Evolutionary conservation across 1,284 basidiomycete species (phyloP), one percentile per base, ranked within the genome.

Genomic region (Melanopsichium pennsylvanicum): DNA sequence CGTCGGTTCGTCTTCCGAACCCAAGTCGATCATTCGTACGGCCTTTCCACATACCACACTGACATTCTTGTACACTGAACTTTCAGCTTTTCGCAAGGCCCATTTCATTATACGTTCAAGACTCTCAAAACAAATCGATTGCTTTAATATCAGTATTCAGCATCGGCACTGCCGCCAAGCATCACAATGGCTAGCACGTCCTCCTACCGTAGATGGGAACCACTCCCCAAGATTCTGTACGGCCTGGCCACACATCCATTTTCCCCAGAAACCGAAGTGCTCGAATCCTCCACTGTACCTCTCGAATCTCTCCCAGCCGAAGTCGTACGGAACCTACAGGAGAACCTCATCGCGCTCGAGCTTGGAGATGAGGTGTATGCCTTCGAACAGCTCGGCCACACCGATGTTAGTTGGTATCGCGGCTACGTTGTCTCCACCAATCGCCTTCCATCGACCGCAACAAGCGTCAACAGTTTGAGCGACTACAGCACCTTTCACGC

Each of bases 301-400:
- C 43, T 60, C 32, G 67, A 70, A 21, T 56, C 48, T 3, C 51
- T 69, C 6, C 48, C 58, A 12, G 49, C 61, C 16, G 56, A 62
- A 2, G 45, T 61, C 8, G 38, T 57, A 5, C 43, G 57, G 19
- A 51, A 51, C 26, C 49, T 78, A 5, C 52, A 76, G 13, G 52
- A 75, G 13, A 72, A 76, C 32, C 64, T 78, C 26, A 76, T 78
- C 36, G 49, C 57, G 9, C 67, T 78, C 43, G 84, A 85, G 58
- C 79, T 97, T 19, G 95, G 95, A 44, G 94, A 97, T 81, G 94
- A 97, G 81, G 89, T 97, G 32, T 97, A 97, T 83, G 92, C 93
- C 23, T 78, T 78, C 38, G 76, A 78, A 36, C 74, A 76, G 47
- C 66, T 78, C 18, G 75, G 74, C 32, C 72, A 76, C 47, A 22